These are phyloP conservation scores for Fragaria iinumae DNA, from an alignment of 306 rosid species.

Conservation along the genomic window DNA sequence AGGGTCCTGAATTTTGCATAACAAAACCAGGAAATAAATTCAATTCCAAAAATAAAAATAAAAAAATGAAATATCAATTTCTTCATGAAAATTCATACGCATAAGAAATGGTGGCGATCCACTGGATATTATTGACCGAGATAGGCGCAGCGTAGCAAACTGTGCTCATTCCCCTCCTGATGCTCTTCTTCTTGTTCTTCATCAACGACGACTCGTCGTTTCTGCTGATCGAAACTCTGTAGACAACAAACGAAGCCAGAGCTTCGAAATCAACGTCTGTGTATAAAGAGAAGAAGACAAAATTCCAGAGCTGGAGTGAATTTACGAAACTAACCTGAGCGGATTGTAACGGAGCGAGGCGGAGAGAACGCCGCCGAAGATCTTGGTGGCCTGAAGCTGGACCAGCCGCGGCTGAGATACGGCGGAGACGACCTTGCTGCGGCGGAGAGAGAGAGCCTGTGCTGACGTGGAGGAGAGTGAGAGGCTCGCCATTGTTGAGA, in stretches of 20 bases:
- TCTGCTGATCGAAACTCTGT: constrained; percentile 36
- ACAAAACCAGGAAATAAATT: not conserved
- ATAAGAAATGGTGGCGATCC: constrained; percentile 59
- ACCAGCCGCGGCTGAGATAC: constrained; percentile 22
- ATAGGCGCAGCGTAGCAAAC: constrained; percentile 58
- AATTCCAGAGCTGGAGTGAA: not conserved
- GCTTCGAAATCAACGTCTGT: not conserved
- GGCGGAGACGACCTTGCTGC: not conserved
- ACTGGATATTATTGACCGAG: constrained; percentile 49
- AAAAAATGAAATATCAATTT: not conserved
- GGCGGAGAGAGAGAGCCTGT: constrained; percentile 18
- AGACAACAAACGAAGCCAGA: not conserved
- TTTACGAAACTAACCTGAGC: constrained; percentile 24
- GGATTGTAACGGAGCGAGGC: constrained; percentile 29
- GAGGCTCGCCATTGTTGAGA: constrained; percentile 32
- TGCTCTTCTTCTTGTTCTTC: constrained; percentile 20
- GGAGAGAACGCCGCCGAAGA: not conserved
- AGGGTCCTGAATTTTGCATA: constrained; percentile 50
- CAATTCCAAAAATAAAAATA: not conserved
- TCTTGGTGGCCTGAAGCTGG: constrained; percentile 15
- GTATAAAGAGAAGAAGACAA: not conserved
- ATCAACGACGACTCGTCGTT: constrained; percentile 19
- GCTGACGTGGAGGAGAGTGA: constrained; percentile 25
- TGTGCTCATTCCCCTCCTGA: constrained; percentile 30
- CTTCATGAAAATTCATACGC: constrained; percentile 28